Percentiles rank a stretch among this genome's conserved stretches.
Evolutionary conservation across 805 yeast species (phyloP).

Genomic region (Starmerella sp.): DNA sequence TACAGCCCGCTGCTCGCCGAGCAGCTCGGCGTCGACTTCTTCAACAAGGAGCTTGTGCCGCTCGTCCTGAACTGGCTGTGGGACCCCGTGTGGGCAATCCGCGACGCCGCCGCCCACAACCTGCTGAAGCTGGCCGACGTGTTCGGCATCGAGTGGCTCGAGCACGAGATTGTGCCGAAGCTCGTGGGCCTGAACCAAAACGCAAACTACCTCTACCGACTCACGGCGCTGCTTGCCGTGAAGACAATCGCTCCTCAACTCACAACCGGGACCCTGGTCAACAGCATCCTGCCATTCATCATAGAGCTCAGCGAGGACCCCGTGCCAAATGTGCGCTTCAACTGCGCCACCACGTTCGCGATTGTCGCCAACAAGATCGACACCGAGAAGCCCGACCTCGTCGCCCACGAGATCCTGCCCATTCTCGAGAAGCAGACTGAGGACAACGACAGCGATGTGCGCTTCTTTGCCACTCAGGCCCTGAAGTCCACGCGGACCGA

Average conservation of each 20-base stretch:
- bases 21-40: conserved; percentile 86
- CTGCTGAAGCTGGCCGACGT: conserved; percentile 67
- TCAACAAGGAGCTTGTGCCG: conserved; percentile 81
- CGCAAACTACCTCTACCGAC: conserved; percentile 74
- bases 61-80: conserved; percentile 96
- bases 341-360: conserved; percentile 76
- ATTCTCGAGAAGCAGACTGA: conserved; percentile 50
- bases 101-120: conserved; percentile 90
- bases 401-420: conserved; percentile 47
- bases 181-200: conserved; percentile 47
- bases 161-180: conserved; percentile 66
- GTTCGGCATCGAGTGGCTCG: conserved; percentile 92
- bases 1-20: conserved; percentile 90
- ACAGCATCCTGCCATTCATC: conserved; percentile 69
- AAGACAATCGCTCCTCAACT: conserved; percentile 73
- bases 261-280: conserved; percentile 42
- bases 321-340: conserved; percentile 92
- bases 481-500: conserved; percentile 31
- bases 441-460: conserved; percentile 82
- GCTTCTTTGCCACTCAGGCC: conserved; percentile 68
- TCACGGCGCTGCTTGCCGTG: conserved; percentile 80
- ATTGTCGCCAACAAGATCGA: conserved; percentile 38
- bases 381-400: conserved; percentile 35
- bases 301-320: conserved; percentile 60
- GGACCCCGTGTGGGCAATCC: conserved; percentile 93